A percentile compares a stretch with the other conserved stretches of the same genome.
phyloP scores from a whole-genome alignment of 176 grass and related monocot genomes.

The Cenchrus purpureus region DNA sequence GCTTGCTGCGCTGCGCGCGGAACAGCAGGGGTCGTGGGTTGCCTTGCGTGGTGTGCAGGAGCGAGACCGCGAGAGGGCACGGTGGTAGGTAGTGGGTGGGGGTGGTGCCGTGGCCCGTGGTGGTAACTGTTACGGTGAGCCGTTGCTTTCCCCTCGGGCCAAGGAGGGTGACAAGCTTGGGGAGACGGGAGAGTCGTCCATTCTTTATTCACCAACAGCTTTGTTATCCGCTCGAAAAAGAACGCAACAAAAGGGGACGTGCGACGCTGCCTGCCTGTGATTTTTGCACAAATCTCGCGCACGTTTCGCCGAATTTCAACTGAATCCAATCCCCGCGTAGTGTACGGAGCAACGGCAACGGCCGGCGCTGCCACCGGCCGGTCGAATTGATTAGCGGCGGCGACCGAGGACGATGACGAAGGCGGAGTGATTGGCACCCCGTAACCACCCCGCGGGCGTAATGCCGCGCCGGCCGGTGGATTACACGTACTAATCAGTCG shows the following conservation, averaged over 20 bases:
- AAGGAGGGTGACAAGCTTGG: neutral
- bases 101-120: neutral
- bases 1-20: neutral
- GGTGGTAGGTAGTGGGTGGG: neutral
- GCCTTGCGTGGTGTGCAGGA: neutral
- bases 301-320: neutral
- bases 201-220: neutral
- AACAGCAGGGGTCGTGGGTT: neutral
- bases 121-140: slow-evolving; percentile 19
- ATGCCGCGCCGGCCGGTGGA: neutral
- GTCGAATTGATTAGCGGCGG: neutral
- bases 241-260: neutral
- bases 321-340: too few relatives aligned
- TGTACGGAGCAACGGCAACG: too few relatives aligned
- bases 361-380: too few relatives aligned
- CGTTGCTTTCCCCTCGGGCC: slow-evolving; percentile 35
- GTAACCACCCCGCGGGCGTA: slow-evolving; percentile 13
- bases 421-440: slow-evolving; percentile 20
- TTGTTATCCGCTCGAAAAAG: neutral
- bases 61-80: neutral
- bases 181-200: neutral
- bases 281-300: neutral
- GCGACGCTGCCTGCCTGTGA: neutral
- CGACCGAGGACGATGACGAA: neutral
- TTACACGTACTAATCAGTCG: neutral